These are phyloP conservation scores for Solanum aculeatissimum DNA, from an alignment of 305 asterid genomes.

Conservation along the genomic window DNA sequence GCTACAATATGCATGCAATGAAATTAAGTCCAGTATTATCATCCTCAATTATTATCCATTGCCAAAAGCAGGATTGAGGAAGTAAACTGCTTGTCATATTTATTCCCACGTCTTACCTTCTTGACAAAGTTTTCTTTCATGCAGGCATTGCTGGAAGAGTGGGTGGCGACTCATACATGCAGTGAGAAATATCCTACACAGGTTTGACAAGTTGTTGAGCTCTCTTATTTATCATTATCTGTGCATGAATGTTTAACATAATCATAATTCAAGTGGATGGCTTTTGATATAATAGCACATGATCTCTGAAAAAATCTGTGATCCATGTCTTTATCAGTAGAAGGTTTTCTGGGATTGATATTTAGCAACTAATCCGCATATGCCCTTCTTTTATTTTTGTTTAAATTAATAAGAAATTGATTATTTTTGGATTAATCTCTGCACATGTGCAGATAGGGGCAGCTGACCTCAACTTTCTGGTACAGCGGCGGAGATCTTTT, in stretches of 20 bases:
- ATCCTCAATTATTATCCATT: neutral
- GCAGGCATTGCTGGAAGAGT: conserved; percentile 97
- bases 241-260: neutral
- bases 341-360: neutral
- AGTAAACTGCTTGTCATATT: neutral
- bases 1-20: neutral
- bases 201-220: conserved; percentile 27
- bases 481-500: neutral
- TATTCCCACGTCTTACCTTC: neutral
- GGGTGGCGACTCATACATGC: conserved; percentile 61
- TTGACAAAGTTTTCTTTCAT: conserved; percentile 4
- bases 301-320: neutral
- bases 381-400: neutral
- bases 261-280: neutral
- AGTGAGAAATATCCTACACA: conserved; percentile 63
- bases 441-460: neutral
- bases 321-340: neutral
- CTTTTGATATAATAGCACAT: neutral
- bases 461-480: neutral
- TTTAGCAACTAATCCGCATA: neutral
- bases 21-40: neutral
- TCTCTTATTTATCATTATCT: neutral
- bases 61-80: neutral
- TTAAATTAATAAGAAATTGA: neutral
- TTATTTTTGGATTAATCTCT: neutral